A percentile compares a stretch with the other conserved stretches of the same genome.
These are phyloP conservation scores for Alternaria angustiovoidea DNA, from an alignment of 2,329 filamentous ascomycete genomes.

Conservation along the genomic window DNA sequence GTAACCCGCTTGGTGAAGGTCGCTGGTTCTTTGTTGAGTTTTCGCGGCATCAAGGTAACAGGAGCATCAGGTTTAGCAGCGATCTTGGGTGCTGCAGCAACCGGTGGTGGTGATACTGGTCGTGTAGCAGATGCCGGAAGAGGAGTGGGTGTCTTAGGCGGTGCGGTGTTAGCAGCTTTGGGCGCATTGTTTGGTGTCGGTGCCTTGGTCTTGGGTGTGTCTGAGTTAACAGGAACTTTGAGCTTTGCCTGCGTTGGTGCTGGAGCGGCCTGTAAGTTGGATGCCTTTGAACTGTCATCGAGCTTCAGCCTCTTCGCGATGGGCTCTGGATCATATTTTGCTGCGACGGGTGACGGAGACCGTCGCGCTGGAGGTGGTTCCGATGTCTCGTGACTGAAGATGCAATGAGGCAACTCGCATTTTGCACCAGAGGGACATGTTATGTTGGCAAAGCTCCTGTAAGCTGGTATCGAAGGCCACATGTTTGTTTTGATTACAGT, in stretches of 20 bases:
- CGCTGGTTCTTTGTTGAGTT: constrained; percentile 62
- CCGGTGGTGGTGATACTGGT: constrained; percentile 44
- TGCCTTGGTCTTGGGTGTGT: constrained; percentile 24
- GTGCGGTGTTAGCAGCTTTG: neutral
- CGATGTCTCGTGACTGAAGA: constrained; percentile 63
- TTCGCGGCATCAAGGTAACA: constrained; percentile 69
- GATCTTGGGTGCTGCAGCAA: constrained; percentile 20
- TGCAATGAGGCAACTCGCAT: constrained; percentile 64
- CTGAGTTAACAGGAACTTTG: constrained; percentile 37
- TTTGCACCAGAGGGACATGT: constrained; percentile 60
- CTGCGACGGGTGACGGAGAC: constrained; percentile 4
- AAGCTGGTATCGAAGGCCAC: constrained; percentile 42
- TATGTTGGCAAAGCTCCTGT: constrained; percentile 35
- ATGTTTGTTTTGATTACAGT: constrained; percentile 20
- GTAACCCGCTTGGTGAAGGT: constrained; percentile 43
- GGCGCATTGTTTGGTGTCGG: constrained; percentile 15
- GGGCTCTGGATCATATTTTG: constrained; percentile 17
- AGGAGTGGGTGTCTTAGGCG: constrained; percentile 9
- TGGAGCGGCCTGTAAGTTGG: constrained; percentile 4
- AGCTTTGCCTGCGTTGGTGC: constrained; percentile 12
- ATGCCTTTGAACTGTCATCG: constrained; percentile 23
- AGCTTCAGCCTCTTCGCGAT: constrained; percentile 46
- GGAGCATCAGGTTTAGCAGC: constrained; percentile 52
- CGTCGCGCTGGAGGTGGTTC: constrained; percentile 11
- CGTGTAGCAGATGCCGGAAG: constrained; percentile 37